Evolutionary conservation across 2,329 filamentous ascomycete species (phyloP).

Genomic region (Hawksworthiomyces lignivorus): DNA sequence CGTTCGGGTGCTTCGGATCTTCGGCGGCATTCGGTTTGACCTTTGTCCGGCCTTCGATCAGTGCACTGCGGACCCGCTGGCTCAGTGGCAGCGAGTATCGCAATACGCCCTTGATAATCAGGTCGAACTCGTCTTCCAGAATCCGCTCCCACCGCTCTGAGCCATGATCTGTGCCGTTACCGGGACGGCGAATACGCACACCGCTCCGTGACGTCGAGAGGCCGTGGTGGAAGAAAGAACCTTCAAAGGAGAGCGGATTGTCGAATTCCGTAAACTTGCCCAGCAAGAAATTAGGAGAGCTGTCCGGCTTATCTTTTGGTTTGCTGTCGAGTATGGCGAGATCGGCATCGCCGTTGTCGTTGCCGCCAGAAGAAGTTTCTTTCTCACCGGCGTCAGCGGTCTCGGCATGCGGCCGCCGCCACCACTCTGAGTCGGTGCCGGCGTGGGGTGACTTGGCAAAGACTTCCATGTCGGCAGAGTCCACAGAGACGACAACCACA

Average conservation of each 20-base stretch:
- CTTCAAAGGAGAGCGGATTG: conserved; percentile 80
- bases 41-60: conserved; percentile 50
- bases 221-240: conserved; percentile 73
- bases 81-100: conserved; percentile 67
- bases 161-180: conserved; percentile 82
- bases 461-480: conserved; percentile 81
- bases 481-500: conserved; percentile 77
- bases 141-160: conserved; percentile 85
- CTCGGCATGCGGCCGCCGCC: conserved; percentile 32
- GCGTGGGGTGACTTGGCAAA: conserved; percentile 92
- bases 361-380: not conserved
- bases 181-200: conserved; percentile 72
- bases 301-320: conserved; percentile 50
- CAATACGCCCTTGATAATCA: conserved; percentile 84
- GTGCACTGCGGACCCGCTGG: conserved; percentile 49
- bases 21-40: conserved; percentile 58
- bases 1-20: conserved; percentile 37
- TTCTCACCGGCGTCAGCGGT: conserved; percentile 3
- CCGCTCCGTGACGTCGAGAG: conserved; percentile 70
- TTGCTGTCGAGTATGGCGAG: conserved; percentile 28
- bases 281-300: conserved; percentile 79
- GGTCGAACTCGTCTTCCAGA: conserved; percentile 82
- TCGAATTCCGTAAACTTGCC: conserved; percentile 83
- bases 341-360: conserved; percentile 21
- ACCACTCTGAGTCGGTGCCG: conserved; percentile 58